These are phyloP conservation scores for Mycena citricolor DNA, from an alignment of 1,284 basidiomycete species.

Conservation along the genomic window DNA sequence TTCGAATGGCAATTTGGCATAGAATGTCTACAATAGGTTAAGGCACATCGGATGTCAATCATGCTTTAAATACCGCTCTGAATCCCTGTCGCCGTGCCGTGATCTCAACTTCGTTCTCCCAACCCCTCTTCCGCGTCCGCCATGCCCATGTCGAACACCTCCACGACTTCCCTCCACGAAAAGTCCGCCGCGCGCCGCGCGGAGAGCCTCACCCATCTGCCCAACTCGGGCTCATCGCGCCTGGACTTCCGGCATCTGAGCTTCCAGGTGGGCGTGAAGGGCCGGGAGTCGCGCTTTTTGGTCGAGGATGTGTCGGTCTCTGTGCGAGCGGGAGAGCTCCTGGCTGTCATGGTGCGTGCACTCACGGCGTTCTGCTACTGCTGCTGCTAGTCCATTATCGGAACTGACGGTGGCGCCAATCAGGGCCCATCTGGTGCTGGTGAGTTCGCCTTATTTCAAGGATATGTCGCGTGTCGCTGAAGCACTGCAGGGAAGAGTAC, in stretches of 20 bases:
- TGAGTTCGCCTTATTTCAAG: slow-evolving; percentile 42
- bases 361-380: slow-evolving; percentile 1
- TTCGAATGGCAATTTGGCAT: too few relatives aligned
- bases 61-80: too few relatives aligned
- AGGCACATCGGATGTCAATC: too few relatives aligned
- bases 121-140: background rate
- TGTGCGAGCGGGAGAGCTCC: slow-evolving; percentile 40
- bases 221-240: background rate
- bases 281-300: slow-evolving; percentile 24
- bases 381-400: too few relatives aligned
- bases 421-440: slow-evolving; percentile 55
- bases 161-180: background rate
- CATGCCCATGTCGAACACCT: slow-evolving; percentile 10
- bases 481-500: slow-evolving; percentile 38
- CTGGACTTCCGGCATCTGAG: slow-evolving; percentile 31
- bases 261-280: slow-evolving; percentile 26
- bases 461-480: slow-evolving; percentile 31
- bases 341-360: slow-evolving; percentile 42
- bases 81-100: too few relatives aligned
- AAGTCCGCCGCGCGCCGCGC: background rate
- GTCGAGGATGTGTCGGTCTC: slow-evolving; percentile 42
- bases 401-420: slow-evolving; percentile 15
- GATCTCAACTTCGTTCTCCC: too few relatives aligned
- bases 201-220: too few relatives aligned
- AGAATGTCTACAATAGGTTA: too few relatives aligned